Evolutionary conservation across 1,284 basidiomycete species (phyloP), one percentile per base, ranked within the genome.

Genomic region (Cryptococcus deneoformans): DNA sequence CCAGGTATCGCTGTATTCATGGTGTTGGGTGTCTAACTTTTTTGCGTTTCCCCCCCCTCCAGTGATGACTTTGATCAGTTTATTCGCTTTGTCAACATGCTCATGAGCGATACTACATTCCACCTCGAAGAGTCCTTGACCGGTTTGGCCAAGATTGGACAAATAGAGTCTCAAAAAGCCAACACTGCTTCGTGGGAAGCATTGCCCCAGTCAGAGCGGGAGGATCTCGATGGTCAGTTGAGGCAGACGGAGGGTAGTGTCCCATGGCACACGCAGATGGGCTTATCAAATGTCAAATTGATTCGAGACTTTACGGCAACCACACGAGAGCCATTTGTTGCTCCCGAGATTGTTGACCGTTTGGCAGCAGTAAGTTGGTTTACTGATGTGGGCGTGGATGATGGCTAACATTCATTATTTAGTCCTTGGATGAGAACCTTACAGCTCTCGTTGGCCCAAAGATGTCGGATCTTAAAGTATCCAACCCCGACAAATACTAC

Each of bases 21-120:
- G 44, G 6, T 5, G 46, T 24, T 45, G 45, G 24, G 11, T 12
- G n/a, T 37, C 50, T 61, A 8, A 52, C 38, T 1, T 37, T 37
- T 20, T 20, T 20, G 20, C 20, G 20, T 20, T 20, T 2, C 20
- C 20, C 20, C 20, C 20, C 5, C 16, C 49, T 52, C 42, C 61
- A 93, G 89, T 58, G 84, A 89, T 69, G 85, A 92, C 68, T 86
- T 89, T 55, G 90, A 95, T 63, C 89, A 89, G 73, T 96, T 96
- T 72, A 87, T 98, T 60, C 87, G 89, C 54, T 99, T 99, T 76
- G 86, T 93, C 78, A 99, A 99, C 78, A 82, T 98, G 67, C 88
- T 99, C 84, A 97, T 99, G 83, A 98, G 97, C 82, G 96, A 99
- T 71, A 93, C 96, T 47, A 99, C 96, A 1, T 99, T 93, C 78